Conservation (phyloP, 2,329 filamentous ascomycete species). For the Colletotrichum graminicola region DNA sequence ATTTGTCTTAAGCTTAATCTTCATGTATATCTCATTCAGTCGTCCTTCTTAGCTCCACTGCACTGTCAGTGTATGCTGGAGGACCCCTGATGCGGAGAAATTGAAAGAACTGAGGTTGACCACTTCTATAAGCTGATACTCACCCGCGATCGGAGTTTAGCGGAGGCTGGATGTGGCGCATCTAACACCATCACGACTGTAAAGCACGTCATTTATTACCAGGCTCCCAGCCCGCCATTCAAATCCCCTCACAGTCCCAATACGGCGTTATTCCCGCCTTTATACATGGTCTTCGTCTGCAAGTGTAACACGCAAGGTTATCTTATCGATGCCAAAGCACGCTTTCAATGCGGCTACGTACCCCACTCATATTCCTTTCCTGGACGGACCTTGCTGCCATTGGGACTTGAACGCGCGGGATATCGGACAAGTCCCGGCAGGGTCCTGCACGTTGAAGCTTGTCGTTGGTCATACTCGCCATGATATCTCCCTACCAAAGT, state of each 20-base stretch:
- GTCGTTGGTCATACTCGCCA: neutral
- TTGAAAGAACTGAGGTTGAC: neutral
- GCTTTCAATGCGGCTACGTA: neutral
- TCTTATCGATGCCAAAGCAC: neutral
- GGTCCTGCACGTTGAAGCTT: neutral
- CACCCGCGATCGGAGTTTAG: neutral
- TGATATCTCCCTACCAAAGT: neutral
- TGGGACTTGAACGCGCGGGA: neutral
- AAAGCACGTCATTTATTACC: constrained; percentile 36
- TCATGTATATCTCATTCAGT: too few species aligned
- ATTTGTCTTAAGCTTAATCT: neutral
- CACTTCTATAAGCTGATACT: neutral
- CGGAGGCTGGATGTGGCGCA: neutral
- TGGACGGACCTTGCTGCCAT: neutral
- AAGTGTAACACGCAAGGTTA: neutral
- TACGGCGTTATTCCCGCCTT: constrained; percentile 2
- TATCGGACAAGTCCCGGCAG: constrained; percentile 36
- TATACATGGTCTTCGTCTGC: constrained; percentile 5
- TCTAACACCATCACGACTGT: constrained; percentile 34
- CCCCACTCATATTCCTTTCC: constrained; percentile 17
- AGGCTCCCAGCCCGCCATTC: constrained; percentile 1
- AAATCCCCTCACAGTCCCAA: neutral
- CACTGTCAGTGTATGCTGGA: too few species aligned
- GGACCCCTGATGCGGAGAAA: neutral
- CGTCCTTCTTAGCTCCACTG: neutral